phyloP scores from a whole-genome alignment of 805 yeast species.

The fission yeast (Schizosaccharomyces pombe) region DNA sequence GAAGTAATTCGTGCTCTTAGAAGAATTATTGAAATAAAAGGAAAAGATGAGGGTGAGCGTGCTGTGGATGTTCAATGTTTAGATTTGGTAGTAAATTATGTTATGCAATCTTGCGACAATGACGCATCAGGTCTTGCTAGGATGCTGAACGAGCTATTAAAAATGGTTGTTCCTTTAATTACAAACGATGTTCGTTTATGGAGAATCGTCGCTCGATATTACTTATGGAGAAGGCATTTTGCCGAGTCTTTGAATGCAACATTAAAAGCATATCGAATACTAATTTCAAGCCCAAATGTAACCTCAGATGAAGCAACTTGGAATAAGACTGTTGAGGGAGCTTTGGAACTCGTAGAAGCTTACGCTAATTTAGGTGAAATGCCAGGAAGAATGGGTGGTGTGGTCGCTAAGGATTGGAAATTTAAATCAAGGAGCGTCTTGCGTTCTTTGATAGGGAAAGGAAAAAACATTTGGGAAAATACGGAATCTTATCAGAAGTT shows the following conservation, averaged over 20 bases:
- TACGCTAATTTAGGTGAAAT: conserved; percentile 73
- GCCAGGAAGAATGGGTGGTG: conserved; percentile 63
- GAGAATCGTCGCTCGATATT: conserved; percentile 67
- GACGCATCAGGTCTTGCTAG: conserved; percentile 32
- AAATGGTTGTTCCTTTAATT: conserved; percentile 44
- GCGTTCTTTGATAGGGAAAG: conserved; percentile 55
- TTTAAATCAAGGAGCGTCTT: conserved; percentile 54
- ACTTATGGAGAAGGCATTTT: conserved; percentile 65
- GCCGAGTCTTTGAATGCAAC: conserved; percentile 72
- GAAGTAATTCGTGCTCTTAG: conserved; percentile 61
- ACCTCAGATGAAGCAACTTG: conserved; percentile 38
- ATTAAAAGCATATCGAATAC: conserved; percentile 65
- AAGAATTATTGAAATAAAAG: conserved; percentile 33
- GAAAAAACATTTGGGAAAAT: conserved; percentile 58
- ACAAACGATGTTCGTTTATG: conserved; percentile 47
- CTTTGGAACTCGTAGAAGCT: conserved; percentile 60
- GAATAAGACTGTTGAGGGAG: conserved; percentile 58
- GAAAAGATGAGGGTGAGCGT: conserved; percentile 33
- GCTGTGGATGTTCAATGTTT: conserved; percentile 54
- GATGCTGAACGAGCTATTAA: conserved; percentile 47
- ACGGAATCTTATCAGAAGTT: conserved; percentile 53
- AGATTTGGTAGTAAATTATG: conserved; percentile 47
- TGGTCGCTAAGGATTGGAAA: conserved; percentile 63
- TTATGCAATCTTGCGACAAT: conserved; percentile 7
- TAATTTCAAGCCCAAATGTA: conserved; percentile 36